phyloP scores from a whole-genome alignment of 2,329 filamentous ascomycete genomes.

The Exserohilum turcica region DNA sequence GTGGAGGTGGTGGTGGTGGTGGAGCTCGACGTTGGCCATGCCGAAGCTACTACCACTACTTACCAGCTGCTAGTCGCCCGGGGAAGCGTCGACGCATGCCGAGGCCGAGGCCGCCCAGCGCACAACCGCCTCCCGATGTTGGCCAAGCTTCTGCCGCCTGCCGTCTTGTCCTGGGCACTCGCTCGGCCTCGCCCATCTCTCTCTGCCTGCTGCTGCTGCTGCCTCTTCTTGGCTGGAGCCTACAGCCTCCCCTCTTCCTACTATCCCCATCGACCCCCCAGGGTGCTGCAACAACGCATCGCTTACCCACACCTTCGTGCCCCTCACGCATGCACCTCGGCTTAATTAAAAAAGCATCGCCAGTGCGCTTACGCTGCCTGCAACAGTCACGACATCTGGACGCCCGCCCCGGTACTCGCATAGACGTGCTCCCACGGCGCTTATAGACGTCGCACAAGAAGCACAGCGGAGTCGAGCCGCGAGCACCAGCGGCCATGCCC shows the following conservation, averaged over 20 bases:
- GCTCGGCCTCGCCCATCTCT: constrained; percentile 10
- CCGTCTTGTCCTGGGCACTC: constrained; percentile 6
- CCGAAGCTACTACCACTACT: too few species aligned
- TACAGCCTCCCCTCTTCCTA: constrained; percentile 3
- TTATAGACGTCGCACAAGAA: constrained; percentile 13
- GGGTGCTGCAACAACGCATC: constrained; percentile 5
- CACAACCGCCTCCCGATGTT: not conserved
- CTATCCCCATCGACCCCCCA: constrained; percentile 1
- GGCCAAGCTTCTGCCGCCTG: constrained; percentile 11
- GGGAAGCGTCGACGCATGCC: not conserved
- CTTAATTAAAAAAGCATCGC: constrained; percentile 9
- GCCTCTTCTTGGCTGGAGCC: not conserved
- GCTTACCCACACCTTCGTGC: constrained; percentile 13
- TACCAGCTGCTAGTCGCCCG: not conserved
- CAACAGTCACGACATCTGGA: constrained; percentile 5
- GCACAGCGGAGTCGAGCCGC: constrained; percentile 9
- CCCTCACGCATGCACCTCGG: constrained; percentile 11
- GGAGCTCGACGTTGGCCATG: not conserved
- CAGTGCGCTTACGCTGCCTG: constrained; percentile 2
- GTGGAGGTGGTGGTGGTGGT: not conserved
- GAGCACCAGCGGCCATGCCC: constrained; percentile 10
- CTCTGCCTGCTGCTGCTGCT: not conserved
- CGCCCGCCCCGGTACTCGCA: constrained; percentile 9
- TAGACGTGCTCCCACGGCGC: constrained; percentile 11
- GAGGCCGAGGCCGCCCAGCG: not conserved